A percentile compares a stretch with the other conserved stretches of the same genome.
Evolutionary conservation across 2,329 filamentous ascomycete genomes (phyloP).

Genomic region (Monilinia aucupariae): DNA sequence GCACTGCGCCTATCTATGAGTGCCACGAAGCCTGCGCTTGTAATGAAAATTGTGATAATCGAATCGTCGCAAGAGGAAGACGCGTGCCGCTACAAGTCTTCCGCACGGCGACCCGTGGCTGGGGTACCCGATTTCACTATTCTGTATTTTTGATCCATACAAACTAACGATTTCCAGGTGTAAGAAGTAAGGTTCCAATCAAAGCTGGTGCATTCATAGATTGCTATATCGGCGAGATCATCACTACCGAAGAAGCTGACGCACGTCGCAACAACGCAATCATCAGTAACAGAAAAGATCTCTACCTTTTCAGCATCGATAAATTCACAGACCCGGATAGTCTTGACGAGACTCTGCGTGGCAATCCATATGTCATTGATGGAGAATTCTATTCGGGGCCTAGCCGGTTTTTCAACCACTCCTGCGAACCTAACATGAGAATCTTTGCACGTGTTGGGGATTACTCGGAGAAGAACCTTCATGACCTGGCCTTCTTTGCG

Average conservation of each 20-base stretch:
- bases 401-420: constrained; percentile 79
- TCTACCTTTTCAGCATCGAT: constrained; percentile 76
- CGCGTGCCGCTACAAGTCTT: constrained; percentile 71
- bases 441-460: constrained; percentile 77
- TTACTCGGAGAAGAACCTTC: constrained; percentile 66
- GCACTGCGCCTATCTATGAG: constrained; percentile 66
- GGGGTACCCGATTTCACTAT: constrained; percentile 49
- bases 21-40: constrained; percentile 71
- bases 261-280: constrained; percentile 53
- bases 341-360: constrained; percentile 50
- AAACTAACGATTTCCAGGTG: constrained; percentile 40
- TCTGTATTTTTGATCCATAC: not conserved
- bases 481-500: constrained; percentile 74
- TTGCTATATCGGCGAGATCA: constrained; percentile 68
- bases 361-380: constrained; percentile 55
- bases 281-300: constrained; percentile 59
- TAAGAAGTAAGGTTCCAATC: constrained; percentile 60
- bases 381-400: constrained; percentile 75
- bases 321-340: constrained; percentile 63
- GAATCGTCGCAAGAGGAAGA: constrained; percentile 70
- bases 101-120: constrained; percentile 66
- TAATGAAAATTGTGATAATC: constrained; percentile 59
- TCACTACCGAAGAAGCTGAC: constrained; percentile 59
- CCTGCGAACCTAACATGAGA: constrained; percentile 70
- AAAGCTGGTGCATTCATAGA: constrained; percentile 73